Evolutionary conservation across 2,329 filamentous ascomycete genomes (phyloP), one percentile per base, ranked within the genome.

Genomic region (Colletotrichum liriopes): DNA sequence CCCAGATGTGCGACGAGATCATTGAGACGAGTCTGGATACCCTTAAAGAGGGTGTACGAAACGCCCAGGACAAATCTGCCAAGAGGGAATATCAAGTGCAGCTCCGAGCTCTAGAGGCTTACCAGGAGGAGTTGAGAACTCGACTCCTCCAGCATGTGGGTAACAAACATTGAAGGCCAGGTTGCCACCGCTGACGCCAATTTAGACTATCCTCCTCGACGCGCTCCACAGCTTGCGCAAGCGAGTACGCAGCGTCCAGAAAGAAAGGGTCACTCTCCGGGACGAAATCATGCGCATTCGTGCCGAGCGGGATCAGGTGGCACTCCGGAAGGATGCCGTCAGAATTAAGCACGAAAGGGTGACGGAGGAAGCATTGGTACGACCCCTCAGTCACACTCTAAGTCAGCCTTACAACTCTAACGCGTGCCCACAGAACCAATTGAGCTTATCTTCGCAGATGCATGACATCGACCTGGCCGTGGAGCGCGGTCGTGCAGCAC

Each of bases 301-400:
- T 56, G 83, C 84, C 29, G 90, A 92, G 80, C 84, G 89, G 64
- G 89, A 92, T 75, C 86, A 92, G 74, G 87, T 92, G 9, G 89
- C 87, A 6, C 79, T 92, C 23, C 87, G 86, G 52, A 91, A 91
- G 85, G 91, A 93, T 74, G 88, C 89, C 9, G 83, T 92, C n/a
- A 84, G 91, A 55, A 85, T 86, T 45, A 87, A 86, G 75, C 90
- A 92, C 68, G 89, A 92, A 73, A 84, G 81, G 3, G 86, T 89
- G 37, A 87, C 83, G 63, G 85, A 84, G 72, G 83, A 86, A 68
- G 84, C 87, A 65, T 81, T 87, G 79, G 89, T 90, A 79, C 74
- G 85, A 79, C 45, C 35, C 26, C 72, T 59, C 54, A 51, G 62
- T 26, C 49, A 26, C 32, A 76, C 18, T n/a, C 11, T 37, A 64